phyloP scores from a whole-genome alignment of 2,329 filamentous ascomycete genomes.

The Clarireedia hainanense region DNA sequence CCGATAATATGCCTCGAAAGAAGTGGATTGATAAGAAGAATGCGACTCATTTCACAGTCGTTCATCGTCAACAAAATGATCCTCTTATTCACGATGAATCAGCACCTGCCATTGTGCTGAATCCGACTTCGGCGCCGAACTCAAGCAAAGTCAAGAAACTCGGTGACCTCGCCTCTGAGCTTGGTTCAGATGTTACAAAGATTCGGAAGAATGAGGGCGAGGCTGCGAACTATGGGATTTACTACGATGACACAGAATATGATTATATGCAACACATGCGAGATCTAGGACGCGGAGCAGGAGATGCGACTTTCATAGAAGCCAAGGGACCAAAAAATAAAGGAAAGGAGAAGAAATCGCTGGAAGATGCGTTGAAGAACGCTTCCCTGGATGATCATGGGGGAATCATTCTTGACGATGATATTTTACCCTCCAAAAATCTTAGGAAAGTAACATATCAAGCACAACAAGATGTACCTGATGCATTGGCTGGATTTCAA shows the following conservation, averaged over 20 bases:
- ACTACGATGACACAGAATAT: conserved; percentile 90
- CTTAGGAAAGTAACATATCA: conserved; percentile 74
- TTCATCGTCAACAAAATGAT: conserved; percentile 95
- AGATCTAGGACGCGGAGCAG: conserved; percentile 64
- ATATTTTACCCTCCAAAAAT: conserved; percentile 73
- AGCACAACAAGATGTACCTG: conserved; percentile 85
- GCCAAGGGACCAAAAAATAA: conserved; percentile 55
- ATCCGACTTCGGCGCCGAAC: conserved; percentile 50
- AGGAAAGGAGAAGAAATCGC: conserved; percentile 64
- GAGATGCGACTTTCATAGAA: conserved; percentile 78
- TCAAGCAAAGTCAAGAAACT: conserved; percentile 56
- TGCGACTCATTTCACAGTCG: conserved; percentile 86
- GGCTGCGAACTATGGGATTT: conserved; percentile 88
- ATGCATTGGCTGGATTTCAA: conserved; percentile 86
- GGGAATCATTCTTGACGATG: conserved; percentile 58
- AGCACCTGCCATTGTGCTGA: conserved; percentile 85
- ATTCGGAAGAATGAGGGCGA: conserved; percentile 91
- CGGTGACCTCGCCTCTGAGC: conserved; percentile 67
- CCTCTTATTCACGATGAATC: conserved; percentile 89
- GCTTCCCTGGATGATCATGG: conserved; percentile 47
- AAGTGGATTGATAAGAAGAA: conserved; percentile 72
- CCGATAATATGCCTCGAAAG: conserved; percentile 26
- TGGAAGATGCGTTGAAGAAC: conserved; percentile 75
- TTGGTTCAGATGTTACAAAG: conserved; percentile 55
- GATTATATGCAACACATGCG: conserved; percentile 99